Conservation (phyloP, 2,329 filamentous ascomycete species). For the Colletotrichum sp. region DNA sequence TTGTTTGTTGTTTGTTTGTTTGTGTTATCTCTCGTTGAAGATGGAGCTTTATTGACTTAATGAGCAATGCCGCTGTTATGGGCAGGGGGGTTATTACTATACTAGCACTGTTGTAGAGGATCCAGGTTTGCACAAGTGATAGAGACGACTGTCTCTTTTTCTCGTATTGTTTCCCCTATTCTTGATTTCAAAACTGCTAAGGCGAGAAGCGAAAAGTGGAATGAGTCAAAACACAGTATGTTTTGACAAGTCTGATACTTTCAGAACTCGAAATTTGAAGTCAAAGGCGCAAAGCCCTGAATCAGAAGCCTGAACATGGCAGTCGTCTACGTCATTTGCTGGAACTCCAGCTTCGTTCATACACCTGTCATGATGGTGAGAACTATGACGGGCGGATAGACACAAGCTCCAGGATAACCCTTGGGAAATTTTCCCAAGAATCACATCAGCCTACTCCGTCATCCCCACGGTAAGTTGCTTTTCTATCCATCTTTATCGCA, state of each 20-base stretch:
- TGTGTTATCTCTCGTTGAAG: neutral
- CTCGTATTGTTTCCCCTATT: neutral
- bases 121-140: neutral
- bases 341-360: neutral
- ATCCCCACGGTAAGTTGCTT: neutral
- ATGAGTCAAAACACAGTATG: neutral
- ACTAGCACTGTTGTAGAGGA: neutral
- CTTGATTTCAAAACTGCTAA: neutral
- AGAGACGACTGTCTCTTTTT: neutral
- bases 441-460: neutral
- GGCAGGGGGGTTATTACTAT: neutral
- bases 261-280: neutral
- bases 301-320: neutral
- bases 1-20: neutral
- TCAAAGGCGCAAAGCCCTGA: neutral
- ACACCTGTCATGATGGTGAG: neutral
- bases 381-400: neutral
- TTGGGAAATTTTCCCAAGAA: neutral
- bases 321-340: neutral
- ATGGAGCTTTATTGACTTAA: neutral
- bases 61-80: neutral
- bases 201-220: neutral
- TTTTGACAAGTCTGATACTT: neutral
- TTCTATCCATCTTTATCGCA: neutral
- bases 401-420: neutral